Percentiles rank a stretch among this genome's conserved stretches.
These are phyloP conservation scores for Leccinum fibrillosum DNA, from an alignment of 768 basidiomycete genomes.

Conservation along the genomic window DNA sequence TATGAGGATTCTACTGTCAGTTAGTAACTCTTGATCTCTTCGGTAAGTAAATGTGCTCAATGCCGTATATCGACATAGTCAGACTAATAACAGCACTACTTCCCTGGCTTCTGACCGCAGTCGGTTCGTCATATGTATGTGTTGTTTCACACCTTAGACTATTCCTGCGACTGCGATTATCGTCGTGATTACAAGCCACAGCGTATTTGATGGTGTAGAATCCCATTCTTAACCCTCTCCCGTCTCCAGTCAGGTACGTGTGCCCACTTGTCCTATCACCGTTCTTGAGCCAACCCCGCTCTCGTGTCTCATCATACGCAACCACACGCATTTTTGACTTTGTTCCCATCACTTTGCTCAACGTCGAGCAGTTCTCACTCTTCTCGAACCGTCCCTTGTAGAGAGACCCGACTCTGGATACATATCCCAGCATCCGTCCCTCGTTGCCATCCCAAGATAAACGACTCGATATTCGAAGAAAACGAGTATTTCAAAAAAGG, in stretches of 20 bases:
- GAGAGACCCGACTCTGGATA: background rate
- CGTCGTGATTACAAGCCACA: conserved; percentile 16
- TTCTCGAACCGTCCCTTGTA: background rate
- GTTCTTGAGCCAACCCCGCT: background rate
- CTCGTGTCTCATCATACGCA: background rate
- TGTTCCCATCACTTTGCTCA: background rate
- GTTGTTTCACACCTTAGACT: background rate
- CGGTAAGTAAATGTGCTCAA: no score
- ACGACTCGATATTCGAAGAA: background rate
- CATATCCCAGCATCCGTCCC: background rate
- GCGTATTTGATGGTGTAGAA: no score
- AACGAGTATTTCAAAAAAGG: background rate
- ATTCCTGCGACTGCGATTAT: conserved; percentile 16
- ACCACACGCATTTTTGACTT: background rate
- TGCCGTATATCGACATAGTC: no score
- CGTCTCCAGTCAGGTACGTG: background rate
- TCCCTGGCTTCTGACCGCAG: conserved; percentile 6
- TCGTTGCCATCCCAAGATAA: background rate
- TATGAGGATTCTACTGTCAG: background rate
- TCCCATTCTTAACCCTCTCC: background rate
- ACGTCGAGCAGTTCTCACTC: background rate
- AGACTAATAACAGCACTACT: no score
- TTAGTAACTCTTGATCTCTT: no score
- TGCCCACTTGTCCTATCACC: background rate
- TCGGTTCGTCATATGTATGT: conserved; percentile 3